These are phyloP conservation scores for Curvularia eragrostidis DNA, from an alignment of 2,329 filamentous ascomycete species.

Conservation along the genomic window DNA sequence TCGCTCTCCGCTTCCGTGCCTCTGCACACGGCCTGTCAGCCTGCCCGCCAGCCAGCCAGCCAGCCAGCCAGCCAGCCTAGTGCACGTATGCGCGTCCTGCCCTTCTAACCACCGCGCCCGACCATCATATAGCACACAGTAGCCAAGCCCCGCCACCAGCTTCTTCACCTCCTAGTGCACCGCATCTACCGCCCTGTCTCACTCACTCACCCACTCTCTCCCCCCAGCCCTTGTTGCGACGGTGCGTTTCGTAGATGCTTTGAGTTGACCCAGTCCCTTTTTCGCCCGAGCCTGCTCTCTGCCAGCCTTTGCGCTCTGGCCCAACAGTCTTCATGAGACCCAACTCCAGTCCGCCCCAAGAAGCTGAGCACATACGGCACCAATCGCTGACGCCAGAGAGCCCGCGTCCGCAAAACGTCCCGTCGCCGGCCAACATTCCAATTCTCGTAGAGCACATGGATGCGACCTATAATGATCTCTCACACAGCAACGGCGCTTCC, in stretches of 20 bases:
- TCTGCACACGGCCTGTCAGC: slow-evolving; percentile 6
- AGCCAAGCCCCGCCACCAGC: slow-evolving; percentile 25
- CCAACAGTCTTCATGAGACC: slow-evolving; percentile 60
- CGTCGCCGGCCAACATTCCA: slow-evolving; percentile 72
- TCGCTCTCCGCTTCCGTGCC: slow-evolving; percentile 16
- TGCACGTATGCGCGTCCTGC: slow-evolving; percentile 6
- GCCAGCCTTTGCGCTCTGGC: slow-evolving; percentile 27
- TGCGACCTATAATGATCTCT: slow-evolving; percentile 71
- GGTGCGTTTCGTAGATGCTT: slow-evolving; percentile 28
- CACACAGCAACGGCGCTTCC: slow-evolving; percentile 58
- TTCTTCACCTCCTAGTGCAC: slow-evolving; percentile 15
- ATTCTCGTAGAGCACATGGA: slow-evolving; percentile 75
- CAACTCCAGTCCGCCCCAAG: slow-evolving; percentile 61
- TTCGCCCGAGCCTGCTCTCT: slow-evolving; percentile 16
- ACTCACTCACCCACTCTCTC: slow-evolving; percentile 1
- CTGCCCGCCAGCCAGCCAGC: slow-evolving; percentile 9
- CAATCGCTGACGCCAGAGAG: slow-evolving; percentile 73
- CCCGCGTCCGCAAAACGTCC: slow-evolving; percentile 72
- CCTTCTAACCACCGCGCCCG: slow-evolving; percentile 6
- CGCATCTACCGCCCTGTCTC: slow-evolving; percentile 11
- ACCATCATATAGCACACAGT: slow-evolving; percentile 21
- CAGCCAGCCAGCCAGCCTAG: slow-evolving; percentile 9
- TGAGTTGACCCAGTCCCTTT: slow-evolving; percentile 22
- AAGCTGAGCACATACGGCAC: slow-evolving; percentile 66
- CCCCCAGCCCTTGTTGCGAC: slow-evolving; percentile 25